Base-by-base conservation (phyloP, 2,329 filamentous ascomycete genomes). In the Calonectria pseudoturangicola region DNA sequence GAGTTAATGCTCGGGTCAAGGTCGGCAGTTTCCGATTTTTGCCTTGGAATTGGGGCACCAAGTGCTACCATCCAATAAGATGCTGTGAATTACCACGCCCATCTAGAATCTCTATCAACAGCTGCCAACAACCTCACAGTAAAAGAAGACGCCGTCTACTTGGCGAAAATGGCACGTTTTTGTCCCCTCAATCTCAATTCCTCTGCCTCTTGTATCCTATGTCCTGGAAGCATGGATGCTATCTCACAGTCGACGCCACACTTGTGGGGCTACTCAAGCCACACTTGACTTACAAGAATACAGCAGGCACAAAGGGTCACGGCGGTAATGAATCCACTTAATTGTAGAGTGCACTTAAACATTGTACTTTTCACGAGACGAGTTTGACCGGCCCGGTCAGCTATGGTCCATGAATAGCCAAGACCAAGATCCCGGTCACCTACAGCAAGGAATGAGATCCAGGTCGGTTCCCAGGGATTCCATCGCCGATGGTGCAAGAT, bases 1-100 rank as follows among this genome's bases (percentile, higher is more conserved):
- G 80, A 79, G 76, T 73, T 76, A 70, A 73, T 76, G 62, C 68
- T 76, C 75, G 80, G 80, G 70, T 81, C 76, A 80, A 82, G 79
- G 77, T 81, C 74, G 79, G 78, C 74, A 74, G 71, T 74, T 72
- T 65, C 74, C 66, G 68, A 63, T 45, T 71, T 76, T 7, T 76
- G 81, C 81, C 81, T 80, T 63, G 75, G 45, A 77, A 71, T 63
- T 78, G 54, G 60, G 80, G 81, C 81, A 74, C 3, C 43, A 67
- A 81, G n/a, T 10, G 7, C 8, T 12, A 48, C 12, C 18, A 16
- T 50, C 79, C 79, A 80, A 80, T 80, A n/a, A 73, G 66, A 51
- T 33, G 28, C 15, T 54, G 25, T 45, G 76, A 80, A 80, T 80
- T 80, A 80, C 79, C 70, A 80, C 76, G 70, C 76, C 65, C 3